A percentile compares a stretch with the other conserved stretches of the same genome.
phyloP scores from a whole-genome alignment of 352 stramenopile species.

The Phytophthora cactorum region DNA sequence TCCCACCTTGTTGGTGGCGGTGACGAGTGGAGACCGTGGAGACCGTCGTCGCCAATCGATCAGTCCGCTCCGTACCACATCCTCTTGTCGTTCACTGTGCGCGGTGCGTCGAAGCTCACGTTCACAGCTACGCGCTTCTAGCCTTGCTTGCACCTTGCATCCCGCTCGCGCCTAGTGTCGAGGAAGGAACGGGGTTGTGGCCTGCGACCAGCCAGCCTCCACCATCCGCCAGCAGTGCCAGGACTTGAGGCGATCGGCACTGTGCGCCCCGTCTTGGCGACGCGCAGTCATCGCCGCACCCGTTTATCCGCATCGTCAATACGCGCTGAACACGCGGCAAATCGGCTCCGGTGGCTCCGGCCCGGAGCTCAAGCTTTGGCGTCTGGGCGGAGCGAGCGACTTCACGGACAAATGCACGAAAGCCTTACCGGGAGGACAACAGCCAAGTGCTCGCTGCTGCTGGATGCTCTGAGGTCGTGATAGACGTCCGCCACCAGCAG shows the following conservation, averaged over 20 bases:
- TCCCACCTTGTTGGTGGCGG: conserved; percentile 19
- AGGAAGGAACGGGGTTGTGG: background rate
- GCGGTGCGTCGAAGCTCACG: conserved; percentile 13
- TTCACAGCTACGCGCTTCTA: background rate
- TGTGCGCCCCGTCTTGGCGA: conserved; percentile 25
- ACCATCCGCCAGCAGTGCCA: conserved; percentile 27
- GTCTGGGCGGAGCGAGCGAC: conserved; percentile 6
- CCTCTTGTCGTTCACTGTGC: conserved; percentile 6
- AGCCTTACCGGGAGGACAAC: conserved; percentile 10
- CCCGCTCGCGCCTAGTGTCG: background rate
- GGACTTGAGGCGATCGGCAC: conserved; percentile 24
- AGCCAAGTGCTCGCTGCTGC: conserved; percentile 21
- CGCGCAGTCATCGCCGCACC: conserved; percentile 31
- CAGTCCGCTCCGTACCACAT: conserved; percentile 28
- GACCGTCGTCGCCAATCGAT: conserved; percentile 34
- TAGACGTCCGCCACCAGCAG: background rate
- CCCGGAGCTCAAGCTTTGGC: conserved; percentile 26
- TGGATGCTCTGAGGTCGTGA: background rate
- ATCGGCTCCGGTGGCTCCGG: conserved; percentile 15
- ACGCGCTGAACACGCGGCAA: conserved; percentile 30
- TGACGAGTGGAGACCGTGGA: conserved; percentile 17
- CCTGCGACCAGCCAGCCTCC: conserved; percentile 1
- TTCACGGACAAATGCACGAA: conserved; percentile 24
- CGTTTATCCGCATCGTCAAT: conserved; percentile 27
- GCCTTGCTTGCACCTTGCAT: background rate